A percentile compares a stretch with the other conserved stretches of the same genome.
Conservation (phyloP, 768 basidiomycete genomes). For the Strobilomyces dryophilus region DNA sequence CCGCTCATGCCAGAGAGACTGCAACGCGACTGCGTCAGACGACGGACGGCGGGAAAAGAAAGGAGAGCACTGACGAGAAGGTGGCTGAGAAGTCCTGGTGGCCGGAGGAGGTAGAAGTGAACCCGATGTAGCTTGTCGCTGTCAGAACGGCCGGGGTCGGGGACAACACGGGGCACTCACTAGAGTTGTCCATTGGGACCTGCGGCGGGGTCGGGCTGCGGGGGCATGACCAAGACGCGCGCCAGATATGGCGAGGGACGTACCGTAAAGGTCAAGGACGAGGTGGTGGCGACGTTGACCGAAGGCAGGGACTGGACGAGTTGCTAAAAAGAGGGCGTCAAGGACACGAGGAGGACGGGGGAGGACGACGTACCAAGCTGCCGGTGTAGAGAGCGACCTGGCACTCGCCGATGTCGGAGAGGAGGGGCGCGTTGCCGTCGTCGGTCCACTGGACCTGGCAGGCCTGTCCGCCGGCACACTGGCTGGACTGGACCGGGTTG, state of each 20-base stretch:
- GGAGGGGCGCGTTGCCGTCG: conserved; percentile 49
- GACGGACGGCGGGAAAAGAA: neutral
- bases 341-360: neutral
- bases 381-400: conserved; percentile 58
- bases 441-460: conserved; percentile 63
- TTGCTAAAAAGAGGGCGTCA: conserved; percentile 32
- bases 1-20: conserved; percentile 62
- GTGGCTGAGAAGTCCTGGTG: conserved; percentile 48
- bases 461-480: conserved; percentile 50
- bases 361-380: conserved; percentile 37
- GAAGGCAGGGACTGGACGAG: conserved; percentile 55
- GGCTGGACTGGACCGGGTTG: conserved; percentile 38
- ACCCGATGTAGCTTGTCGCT: conserved; percentile 53
- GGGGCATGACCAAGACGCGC: neutral
- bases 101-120: conserved; percentile 37
- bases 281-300: conserved; percentile 45
- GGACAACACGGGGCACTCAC: conserved; percentile 35
- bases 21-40: conserved; percentile 5
- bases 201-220: conserved; percentile 50
- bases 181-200: conserved; percentile 51
- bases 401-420: conserved; percentile 48
- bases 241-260: conserved; percentile 9
- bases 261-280: conserved; percentile 56
- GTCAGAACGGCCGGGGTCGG: conserved; percentile 2
- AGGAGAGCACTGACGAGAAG: conserved; percentile 47